Base-by-base conservation (phyloP, 2,329 filamentous ascomycete genomes). In the Rhynchosporium agropyri region DNA sequence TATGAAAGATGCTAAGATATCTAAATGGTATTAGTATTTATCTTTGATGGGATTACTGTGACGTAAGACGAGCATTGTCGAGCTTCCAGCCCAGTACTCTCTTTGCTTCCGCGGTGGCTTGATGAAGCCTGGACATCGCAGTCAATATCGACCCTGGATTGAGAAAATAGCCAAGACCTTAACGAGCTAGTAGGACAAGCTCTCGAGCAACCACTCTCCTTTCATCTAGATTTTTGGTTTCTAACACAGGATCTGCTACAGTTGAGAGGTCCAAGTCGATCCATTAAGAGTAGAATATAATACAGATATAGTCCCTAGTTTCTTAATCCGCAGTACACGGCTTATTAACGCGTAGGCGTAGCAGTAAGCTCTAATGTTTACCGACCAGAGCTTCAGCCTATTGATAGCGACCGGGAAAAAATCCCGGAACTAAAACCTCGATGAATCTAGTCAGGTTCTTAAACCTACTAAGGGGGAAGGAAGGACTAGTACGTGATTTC, bases 231-330 rank as follows among this genome's bases (percentile, higher is more conserved):
- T 5, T 43, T 12, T 43, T n/a, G 42, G 42, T 43, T 7, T 4
- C 42, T 43, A 13, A 43, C 15, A 5, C 4, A 7, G 42, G 15
- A n/a, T 43, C 42, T 12, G 12, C 10, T n/a, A 43, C 42, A 43
- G 42, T 43, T 43, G 15, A 43, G 4, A 43, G 42, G 5, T 43
- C 42, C 42, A 4, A 13, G 3, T 12, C 12, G 42, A 50, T 50
- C 48, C 48, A 26, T 4, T 50, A n/a, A 50, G 9, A 5, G 48
- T 50, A 28, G 20, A 50, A 50, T 50, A 50, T n/a, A 5, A 50
- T 33, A 50, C 48, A 29, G 48, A 33, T 50, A 50, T 50, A 50
- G 48, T 50, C 48, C 20, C 48, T 26, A 13, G 28, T 13, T 50
- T 50, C 48, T 26, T 50, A 4, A 50, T 50, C 10, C 48, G 20